Evolutionary conservation across 2,329 filamentous ascomycete genomes (phyloP).

Genomic region (Aspergillus brasiliensis): DNA sequence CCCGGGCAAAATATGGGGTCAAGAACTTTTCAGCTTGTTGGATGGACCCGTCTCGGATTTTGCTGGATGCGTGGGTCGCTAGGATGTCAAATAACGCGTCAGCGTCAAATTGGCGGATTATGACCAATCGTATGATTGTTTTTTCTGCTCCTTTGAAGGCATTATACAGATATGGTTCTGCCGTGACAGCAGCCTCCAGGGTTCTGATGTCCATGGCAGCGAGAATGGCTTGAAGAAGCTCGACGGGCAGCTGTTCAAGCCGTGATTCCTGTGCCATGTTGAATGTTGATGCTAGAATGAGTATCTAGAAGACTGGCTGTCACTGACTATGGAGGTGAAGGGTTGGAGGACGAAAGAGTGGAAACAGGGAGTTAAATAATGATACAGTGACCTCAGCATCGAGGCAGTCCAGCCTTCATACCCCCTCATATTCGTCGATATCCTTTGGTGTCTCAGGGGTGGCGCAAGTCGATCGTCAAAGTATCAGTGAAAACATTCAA

Average conservation of each 20-base stretch:
- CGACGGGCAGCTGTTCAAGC: background rate
- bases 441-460: no score
- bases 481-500: no score
- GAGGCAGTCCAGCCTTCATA: no score
- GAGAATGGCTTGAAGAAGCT: constrained; percentile 1
- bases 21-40: background rate
- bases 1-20: background rate
- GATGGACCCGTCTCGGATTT: no score
- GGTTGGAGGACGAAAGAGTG: no score
- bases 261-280: background rate
- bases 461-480: no score
- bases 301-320: no score
- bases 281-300: no score
- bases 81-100: background rate
- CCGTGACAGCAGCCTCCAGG: background rate
- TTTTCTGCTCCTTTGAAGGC: background rate
- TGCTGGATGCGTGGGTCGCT: background rate
- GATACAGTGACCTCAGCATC: no score
- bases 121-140: background rate
- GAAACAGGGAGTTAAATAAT: no score
- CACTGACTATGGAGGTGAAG: no score
- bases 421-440: no score
- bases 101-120: background rate
- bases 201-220: background rate
- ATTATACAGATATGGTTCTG: background rate